Conservation (phyloP, 1,139 yeast species). For the Yamadazyma trypodendri region DNA sequence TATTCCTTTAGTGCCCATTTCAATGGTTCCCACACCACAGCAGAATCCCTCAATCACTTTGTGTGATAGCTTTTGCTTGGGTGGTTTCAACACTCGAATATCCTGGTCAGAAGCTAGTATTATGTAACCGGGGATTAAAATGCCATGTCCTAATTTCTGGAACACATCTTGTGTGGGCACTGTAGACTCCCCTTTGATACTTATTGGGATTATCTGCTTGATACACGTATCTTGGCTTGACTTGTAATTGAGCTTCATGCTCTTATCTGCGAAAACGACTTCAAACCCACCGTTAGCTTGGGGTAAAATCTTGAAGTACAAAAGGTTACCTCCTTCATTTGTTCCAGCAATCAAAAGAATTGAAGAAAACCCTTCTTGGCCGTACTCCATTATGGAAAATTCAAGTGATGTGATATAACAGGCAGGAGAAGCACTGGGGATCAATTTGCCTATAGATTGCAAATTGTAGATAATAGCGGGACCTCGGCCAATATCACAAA, state of each 20-base stretch:
- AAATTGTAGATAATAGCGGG: conserved; percentile 70
- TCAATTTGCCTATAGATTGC: conserved; percentile 41
- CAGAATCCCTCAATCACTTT: conserved; percentile 65
- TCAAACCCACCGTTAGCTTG: conserved; percentile 66
- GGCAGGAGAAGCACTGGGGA: conserved; percentile 35
- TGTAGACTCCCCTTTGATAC: conserved; percentile 61
- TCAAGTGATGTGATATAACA: conserved; percentile 60
- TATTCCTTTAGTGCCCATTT: conserved; percentile 28
- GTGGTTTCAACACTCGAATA: conserved; percentile 60
- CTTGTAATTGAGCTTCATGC: conserved; percentile 40
- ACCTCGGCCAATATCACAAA: conserved; percentile 77
- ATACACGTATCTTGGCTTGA: conserved; percentile 31
- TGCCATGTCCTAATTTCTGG: conserved; percentile 62
- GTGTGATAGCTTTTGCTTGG: conserved; percentile 61
- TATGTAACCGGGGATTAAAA: conserved; percentile 60
- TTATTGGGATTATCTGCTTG: conserved; percentile 55
- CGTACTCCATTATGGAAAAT: conserved; percentile 69
- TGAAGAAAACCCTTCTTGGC: conserved; percentile 67
- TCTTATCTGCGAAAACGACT: conserved; percentile 55
- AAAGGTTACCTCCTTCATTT: conserved; percentile 65
- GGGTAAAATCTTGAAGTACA: conserved; percentile 69
- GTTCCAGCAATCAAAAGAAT: conserved; percentile 79
- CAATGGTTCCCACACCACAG: conserved; percentile 42
- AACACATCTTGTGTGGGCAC: conserved; percentile 62
- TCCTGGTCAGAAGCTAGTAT: conserved; percentile 61